A percentile compares a stretch with the other conserved stretches of the same genome.
These are phyloP conservation scores for Tricladium varicosporioides DNA, from an alignment of 2,329 filamentous ascomycete species.

Conservation along the genomic window DNA sequence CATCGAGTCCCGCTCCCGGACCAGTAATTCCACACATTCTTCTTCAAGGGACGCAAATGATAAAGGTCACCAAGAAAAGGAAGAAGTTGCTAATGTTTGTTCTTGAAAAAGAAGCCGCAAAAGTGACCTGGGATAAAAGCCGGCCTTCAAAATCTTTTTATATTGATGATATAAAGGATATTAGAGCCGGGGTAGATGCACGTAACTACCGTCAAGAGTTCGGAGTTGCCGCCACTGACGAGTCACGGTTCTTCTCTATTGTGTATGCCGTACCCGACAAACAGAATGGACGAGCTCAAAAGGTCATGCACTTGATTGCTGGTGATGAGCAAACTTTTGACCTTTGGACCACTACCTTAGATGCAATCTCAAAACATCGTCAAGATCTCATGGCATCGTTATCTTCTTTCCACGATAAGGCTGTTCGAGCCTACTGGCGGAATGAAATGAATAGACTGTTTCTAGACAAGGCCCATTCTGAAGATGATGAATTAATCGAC, in stretches of 20 bases:
- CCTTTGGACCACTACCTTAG: slow-evolving; percentile 80
- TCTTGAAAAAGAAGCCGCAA: slow-evolving; percentile 79
- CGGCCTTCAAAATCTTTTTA: slow-evolving; percentile 83
- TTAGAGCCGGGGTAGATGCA: slow-evolving; percentile 79
- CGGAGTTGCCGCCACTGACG: slow-evolving; percentile 63
- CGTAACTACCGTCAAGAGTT: slow-evolving; percentile 88
- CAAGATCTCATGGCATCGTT: slow-evolving; percentile 89
- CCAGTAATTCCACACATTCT: slow-evolving; percentile 76
- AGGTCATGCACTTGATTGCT: slow-evolving; percentile 85
- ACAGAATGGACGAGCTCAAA: slow-evolving; percentile 66
- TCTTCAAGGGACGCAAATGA: slow-evolving; percentile 73
- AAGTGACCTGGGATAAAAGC: slow-evolving; percentile 81
- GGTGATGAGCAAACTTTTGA: slow-evolving; percentile 68
- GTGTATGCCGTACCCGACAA: slow-evolving; percentile 78
- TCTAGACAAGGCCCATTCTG: slow-evolving; percentile 46
- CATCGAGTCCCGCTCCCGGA: slow-evolving; percentile 44
- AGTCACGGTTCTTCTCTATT: slow-evolving; percentile 83
- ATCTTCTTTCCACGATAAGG: slow-evolving; percentile 79
- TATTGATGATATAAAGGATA: slow-evolving; percentile 92
- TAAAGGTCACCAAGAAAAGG: slow-evolving; percentile 83
- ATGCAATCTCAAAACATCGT: slow-evolving; percentile 79
- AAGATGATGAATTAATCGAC: slow-evolving; percentile 69
- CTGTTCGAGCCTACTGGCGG: slow-evolving; percentile 81
- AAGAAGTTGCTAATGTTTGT: slow-evolving; percentile 69
- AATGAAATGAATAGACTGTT: slow-evolving; percentile 74